Percentiles rank a stretch among this genome's conserved stretches.
Evolutionary conservation across 106 monocot genomes (phyloP).

Genomic region (Phalaenopsis aphrodite): DNA sequence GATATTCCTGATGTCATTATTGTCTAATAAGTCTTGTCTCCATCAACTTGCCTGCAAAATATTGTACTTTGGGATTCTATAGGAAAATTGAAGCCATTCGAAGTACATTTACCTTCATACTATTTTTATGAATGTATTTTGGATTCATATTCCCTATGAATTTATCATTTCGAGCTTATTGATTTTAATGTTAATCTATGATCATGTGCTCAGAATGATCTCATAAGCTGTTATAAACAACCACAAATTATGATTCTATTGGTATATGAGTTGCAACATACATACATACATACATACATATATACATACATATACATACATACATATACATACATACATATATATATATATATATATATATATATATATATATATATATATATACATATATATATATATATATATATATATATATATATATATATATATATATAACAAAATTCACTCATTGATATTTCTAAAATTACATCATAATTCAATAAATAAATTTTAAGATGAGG

Average conservation of each 20-base stretch:
- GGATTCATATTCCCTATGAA: not conserved
- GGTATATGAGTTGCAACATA: no score
- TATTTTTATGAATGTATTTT: not conserved
- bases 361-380: no score
- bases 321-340: no score
- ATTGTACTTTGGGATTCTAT: conserved; percentile 1
- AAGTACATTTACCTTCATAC: not conserved
- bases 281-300: no score
- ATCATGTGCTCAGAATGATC: not conserved
- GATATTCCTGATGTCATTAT: not conserved
- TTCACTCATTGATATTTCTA: no score
- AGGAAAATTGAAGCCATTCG: not conserved
- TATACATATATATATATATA: no score
- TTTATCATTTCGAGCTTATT: not conserved
- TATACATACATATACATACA: no score
- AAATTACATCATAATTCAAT: no score
- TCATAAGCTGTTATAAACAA: not conserved
- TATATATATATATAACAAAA: no score
- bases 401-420: no score
- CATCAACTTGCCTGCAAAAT: not conserved
- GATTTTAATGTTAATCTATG: not conserved
- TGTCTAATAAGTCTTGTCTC: not conserved
- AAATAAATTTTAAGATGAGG: no score
- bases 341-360: no score
- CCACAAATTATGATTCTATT: not conserved